Evolutionary conservation across 352 stramenopile genomes (phyloP), one percentile per base, ranked within the genome.

Genomic region (Phytophthora litchii): DNA sequence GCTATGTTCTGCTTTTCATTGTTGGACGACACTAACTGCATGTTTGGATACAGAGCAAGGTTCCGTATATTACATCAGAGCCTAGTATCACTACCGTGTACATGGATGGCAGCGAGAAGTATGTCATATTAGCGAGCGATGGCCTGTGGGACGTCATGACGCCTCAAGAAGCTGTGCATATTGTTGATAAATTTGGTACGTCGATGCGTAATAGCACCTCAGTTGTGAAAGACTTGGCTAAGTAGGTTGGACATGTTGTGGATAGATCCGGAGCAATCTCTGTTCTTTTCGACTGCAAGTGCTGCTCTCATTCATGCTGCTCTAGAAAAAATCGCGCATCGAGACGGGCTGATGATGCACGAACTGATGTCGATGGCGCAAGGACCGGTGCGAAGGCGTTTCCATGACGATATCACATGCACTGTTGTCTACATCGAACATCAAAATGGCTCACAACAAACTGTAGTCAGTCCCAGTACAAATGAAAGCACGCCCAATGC

Each of bases 331-430:
- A 75, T 88, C 9, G 76, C 74, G 13, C 78, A 88, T 55, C 68
- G 80, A 55, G 80, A 93, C 44, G 81, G 76, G 6, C 64, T 93
- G 49, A 67, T 89, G 60, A 60, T 93, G 16, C 76, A 90, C 58
- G 80, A 93, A 49, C 38, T 93, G 12, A 70, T 92, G 36, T 69
- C 78, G 11, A 64, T 91, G 7, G 49, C 78, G 0, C 64, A 74
- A 51, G 84, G 82, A 6, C 54, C 70, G 1, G 72, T 72, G 3
- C 74, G 80, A 19, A 66, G 84, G 51, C 74, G 76, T 21, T 80
- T 89, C 20, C 82, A 93, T 36, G 84, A 93, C 54, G 84, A 93
- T 23, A 89, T 93, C 27, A 92, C 82, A 3, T 93, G 84, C 54
- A 93, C 84, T 1, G 80, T 93, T 27, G 65, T 93, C 11, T 83